A percentile compares a stretch with the other conserved stretches of the same genome.
Evolutionary conservation across 2,329 filamentous ascomycete genomes (phyloP).

Genomic region (Diaporthe velutina): DNA sequence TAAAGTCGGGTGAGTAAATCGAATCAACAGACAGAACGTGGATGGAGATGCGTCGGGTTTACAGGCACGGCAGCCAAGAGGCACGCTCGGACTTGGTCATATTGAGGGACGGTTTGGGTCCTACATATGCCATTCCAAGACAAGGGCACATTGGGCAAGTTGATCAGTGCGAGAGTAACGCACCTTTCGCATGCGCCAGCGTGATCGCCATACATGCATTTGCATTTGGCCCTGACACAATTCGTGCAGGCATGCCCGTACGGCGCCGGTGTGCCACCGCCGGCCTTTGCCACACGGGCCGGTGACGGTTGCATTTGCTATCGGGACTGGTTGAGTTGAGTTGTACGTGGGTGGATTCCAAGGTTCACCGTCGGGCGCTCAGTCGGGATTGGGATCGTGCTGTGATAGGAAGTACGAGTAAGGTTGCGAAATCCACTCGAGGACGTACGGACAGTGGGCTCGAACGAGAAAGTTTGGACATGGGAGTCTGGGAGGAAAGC

Average conservation of each 20-base stretch:
- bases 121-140: not conserved
- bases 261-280: conserved; percentile 41
- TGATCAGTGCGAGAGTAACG: not conserved
- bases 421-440: conserved; percentile 25
- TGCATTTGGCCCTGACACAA: conserved; percentile 62
- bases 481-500: not conserved
- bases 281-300: conserved; percentile 26
- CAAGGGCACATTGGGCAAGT: not conserved
- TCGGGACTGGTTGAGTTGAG: not conserved
- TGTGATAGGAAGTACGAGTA: conserved; percentile 28
- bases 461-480: not conserved
- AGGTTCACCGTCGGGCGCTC: not conserved
- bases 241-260: conserved; percentile 62
- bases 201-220: conserved; percentile 55
- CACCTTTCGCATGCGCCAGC: conserved; percentile 50
- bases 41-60: not conserved
- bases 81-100: not conserved
- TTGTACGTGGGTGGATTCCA: conserved; percentile 15
- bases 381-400: conserved; percentile 29
- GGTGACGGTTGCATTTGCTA: conserved; percentile 28
- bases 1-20: conserved; percentile 23
- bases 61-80: not conserved
- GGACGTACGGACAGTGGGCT: not conserved
- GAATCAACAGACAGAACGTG: not conserved
- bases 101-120: too few relatives aligned